These are phyloP conservation scores for Violaceomyces palustris DNA, from an alignment of 1,284 basidiomycete genomes.

Conservation along the genomic window DNA sequence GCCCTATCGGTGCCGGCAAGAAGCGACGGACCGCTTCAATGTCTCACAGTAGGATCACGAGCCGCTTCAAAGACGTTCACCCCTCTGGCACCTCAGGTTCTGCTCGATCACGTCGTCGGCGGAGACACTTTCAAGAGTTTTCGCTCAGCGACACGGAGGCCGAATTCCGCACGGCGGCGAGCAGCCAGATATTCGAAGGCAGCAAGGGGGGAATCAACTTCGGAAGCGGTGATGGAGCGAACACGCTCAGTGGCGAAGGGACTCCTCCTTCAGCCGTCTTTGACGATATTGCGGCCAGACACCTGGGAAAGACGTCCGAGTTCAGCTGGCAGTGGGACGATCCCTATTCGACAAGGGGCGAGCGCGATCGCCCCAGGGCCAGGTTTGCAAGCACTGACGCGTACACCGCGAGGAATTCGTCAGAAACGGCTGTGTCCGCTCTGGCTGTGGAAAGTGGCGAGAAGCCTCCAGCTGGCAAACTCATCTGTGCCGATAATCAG, in stretches of 20 bases:
- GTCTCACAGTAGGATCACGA: too few species aligned
- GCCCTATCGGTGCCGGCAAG: too few species aligned
- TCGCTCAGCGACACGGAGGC: conserved; percentile 36
- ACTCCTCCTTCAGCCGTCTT: conserved; percentile 5
- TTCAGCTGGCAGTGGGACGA: conserved; percentile 24
- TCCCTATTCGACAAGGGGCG: conserved; percentile 8
- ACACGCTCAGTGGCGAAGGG: conserved; percentile 15
- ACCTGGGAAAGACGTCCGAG: conserved; percentile 13
- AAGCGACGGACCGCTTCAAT: too few species aligned
- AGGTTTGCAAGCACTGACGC: conserved; percentile 21
- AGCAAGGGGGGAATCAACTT: conserved; percentile 8
- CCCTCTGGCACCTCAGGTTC: background rate
- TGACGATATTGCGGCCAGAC: conserved; percentile 10
- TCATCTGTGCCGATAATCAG: conserved; percentile 55
- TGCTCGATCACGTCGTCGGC: background rate
- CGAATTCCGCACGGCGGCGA: conserved; percentile 19
- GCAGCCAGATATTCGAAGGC: conserved; percentile 8
- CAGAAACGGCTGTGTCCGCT: conserved; percentile 4
- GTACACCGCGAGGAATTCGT: conserved; percentile 8
- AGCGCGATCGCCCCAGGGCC: too few species aligned
- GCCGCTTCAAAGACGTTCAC: too few species aligned
- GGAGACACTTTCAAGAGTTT: conserved; percentile 19
- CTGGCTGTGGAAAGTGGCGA: conserved; percentile 7
- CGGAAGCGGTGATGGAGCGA: conserved; percentile 11
- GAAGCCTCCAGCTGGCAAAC: conserved; percentile 22